These are phyloP conservation scores for Whalleya microplaca DNA, from an alignment of 2,329 filamentous ascomycete genomes.

Conservation along the genomic window DNA sequence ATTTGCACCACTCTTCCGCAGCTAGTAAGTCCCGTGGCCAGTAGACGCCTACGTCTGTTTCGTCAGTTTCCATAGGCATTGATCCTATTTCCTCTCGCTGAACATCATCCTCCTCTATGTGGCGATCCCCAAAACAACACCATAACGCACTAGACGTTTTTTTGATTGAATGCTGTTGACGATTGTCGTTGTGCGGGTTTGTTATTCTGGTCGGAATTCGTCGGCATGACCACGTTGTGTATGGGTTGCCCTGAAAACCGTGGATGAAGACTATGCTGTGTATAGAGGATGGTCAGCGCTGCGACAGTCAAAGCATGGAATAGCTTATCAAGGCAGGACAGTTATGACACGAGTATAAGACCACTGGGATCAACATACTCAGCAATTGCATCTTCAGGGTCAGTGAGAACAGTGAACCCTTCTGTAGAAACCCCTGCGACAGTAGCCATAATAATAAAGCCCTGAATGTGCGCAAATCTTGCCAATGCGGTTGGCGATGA, in stretches of 20 bases:
- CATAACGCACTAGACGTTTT: neutral
- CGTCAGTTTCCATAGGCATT: neutral
- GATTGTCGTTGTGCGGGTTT: neutral
- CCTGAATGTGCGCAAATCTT: neutral
- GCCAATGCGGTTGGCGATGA: neutral
- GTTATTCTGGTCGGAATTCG: neutral
- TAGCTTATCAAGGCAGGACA: neutral
- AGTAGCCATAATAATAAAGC: neutral
- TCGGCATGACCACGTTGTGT: neutral
- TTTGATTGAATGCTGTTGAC: neutral
- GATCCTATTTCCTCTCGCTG: neutral
- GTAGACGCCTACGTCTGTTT: neutral
- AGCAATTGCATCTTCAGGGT: neutral
- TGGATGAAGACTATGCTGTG: neutral
- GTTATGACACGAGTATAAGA: neutral
- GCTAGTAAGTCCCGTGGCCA: neutral
- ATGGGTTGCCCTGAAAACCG: neutral
- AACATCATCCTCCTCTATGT: neutral
- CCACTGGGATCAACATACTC: neutral
- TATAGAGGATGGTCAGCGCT: neutral
- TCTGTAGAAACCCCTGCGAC: neutral
- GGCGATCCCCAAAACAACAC: neutral
- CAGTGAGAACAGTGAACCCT: neutral
- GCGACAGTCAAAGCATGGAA: neutral
- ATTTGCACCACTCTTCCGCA: neutral